Base-by-base conservation (phyloP, 2,329 filamentous ascomycete species). In the Ceratocystis huliohia region DNA sequence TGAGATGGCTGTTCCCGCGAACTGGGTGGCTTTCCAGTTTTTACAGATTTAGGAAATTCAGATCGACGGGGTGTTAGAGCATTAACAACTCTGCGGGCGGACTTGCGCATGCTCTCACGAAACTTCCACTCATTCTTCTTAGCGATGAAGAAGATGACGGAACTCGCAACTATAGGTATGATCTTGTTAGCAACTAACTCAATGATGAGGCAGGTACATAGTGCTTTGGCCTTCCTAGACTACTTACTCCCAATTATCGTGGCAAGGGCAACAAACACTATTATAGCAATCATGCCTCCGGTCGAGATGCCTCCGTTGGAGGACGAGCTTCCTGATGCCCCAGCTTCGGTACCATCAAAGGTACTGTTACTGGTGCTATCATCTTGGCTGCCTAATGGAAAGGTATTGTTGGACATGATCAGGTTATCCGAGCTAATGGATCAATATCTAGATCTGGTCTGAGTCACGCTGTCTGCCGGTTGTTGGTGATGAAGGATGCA, bases 101-200 rank as follows among this genome's bases (percentile, higher is more conserved):
- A 91, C 69, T 83, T 84, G 66, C 86, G 82, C 67, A 95, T 79
- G 37, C 81, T 88, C 73, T 89, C 84, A 67, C 86, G 84, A 70
- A 94, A 79, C 70, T 86, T 88, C 90, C 90, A 94, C 75, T 92
- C 88, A 61, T 86, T 84, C 77, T 90, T 91, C 80, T 94, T 94
- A 66, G 90, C 88, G 46, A 93, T 74, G 74, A 87, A 90, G 77
- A 88, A 95, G 33, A 94, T 82, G 1, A 84, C 77, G 2, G 85
- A 83, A 44, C 82, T 86, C 25, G 79, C 80, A 69, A 86, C 88
- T 88, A 70, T 68, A 71, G 25, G 6, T 25, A 28, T 45, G 22
- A 63, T n/a, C 68, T 69, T 66, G 61, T 69, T 33, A 70, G 50
- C 44, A 28, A n/a, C 20, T 13, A 10, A 41, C 8, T 13, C 37